Conservation (phyloP, 176 grass and related monocot genomes). For the Oryza officinalis region DNA sequence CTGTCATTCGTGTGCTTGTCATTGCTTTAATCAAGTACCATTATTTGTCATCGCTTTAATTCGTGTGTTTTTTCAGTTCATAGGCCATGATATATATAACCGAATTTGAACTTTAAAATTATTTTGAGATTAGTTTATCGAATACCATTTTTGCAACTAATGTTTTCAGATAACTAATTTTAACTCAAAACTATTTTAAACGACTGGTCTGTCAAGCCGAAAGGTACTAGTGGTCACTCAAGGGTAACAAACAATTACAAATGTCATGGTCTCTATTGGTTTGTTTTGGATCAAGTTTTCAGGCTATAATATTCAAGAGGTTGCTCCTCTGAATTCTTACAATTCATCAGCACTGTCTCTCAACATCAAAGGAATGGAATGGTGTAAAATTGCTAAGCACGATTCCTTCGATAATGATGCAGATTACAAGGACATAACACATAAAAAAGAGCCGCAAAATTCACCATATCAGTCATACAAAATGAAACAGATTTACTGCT, state of each 20-base stretch:
- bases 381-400: neutral
- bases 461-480: slow-evolving; percentile 49
- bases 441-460: slow-evolving; percentile 14
- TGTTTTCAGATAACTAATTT: too few relatives aligned
- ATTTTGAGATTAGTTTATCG: too few relatives aligned
- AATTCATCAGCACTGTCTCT: neutral
- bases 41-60: too few relatives aligned
- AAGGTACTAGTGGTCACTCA: neutral
- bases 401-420: neutral
- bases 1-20: too few relatives aligned
- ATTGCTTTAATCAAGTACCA: too few relatives aligned
- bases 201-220: too few relatives aligned
- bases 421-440: slow-evolving; percentile 38
- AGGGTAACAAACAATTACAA: neutral
- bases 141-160: too few relatives aligned
- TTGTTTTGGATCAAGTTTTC: neutral
- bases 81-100: too few relatives aligned
- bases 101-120: too few relatives aligned
- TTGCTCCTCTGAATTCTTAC: neutral
- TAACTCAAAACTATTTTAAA: too few relatives aligned
- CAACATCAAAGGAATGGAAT: neutral
- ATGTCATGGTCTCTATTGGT: neutral
- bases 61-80: too few relatives aligned
- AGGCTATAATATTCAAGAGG: neutral
- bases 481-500: slow-evolving; percentile 61